Evolutionary conservation across 106 monocot genomes (phyloP), one percentile per base, ranked within the genome.

Genomic region (Cymbidium sinense): DNA sequence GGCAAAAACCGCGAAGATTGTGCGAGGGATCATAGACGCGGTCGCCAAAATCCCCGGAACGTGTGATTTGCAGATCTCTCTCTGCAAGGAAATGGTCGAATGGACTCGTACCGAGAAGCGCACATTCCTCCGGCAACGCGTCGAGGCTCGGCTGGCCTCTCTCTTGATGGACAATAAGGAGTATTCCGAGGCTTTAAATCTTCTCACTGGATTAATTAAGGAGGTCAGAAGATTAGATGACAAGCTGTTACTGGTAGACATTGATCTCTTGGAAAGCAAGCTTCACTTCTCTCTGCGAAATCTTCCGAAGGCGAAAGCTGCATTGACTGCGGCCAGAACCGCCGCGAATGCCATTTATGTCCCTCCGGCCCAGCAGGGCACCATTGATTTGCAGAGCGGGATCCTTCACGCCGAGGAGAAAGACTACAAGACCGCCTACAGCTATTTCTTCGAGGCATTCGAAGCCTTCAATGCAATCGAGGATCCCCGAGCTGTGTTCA

Each of bases 281-380:
- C 93, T 96, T 37, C 96, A 96, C 34, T 93, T 96, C 70, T 89
- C 96, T 58, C 80, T 93, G 67, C 86, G 88, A 81, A 96, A 96
- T 82, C 84, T 96, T 1, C 96, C 96, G 4, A 96, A 96, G 81
- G 93, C 96, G 15, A 93, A 96, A 84, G 96, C 96, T 34, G 80
- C 96, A 25, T 79, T 96, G 10, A 96, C 96, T 36, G 93, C 96
- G 6, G 96, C 96, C 44, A 84, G 96, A 83, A 96, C 93, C 2
- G 96, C 96, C 44, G 96, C 96, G 25, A 93, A 93, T 81, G 91
- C 96, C 29, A 93, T 96, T 41, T 96, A 96, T 75, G 96, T 96
- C 21, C 96, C 96, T 2, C 93, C 91, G 37, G 91, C 93, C 19
- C 93, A 91, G 83, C 93, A 96, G 71, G 96, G 96, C 17, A 85